Evolutionary conservation across 164 flowering plant genomes (phyloP).

Genomic region (Nelumbo lutea): DNA sequence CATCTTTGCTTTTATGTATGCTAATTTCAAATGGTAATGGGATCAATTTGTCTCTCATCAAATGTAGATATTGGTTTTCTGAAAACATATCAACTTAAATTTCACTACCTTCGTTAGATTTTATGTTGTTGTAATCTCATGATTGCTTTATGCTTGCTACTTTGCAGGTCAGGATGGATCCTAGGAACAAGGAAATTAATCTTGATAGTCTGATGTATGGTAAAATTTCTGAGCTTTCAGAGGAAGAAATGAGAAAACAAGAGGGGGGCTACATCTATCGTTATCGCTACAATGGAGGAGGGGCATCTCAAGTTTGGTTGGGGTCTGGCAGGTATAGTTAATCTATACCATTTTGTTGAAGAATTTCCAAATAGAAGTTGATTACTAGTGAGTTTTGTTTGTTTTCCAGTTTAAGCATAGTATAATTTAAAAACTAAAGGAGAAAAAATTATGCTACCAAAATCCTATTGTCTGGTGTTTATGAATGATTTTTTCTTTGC

Average conservation of each 20-base stretch:
- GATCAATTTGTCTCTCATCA: neutral
- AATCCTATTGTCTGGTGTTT: too few relatives aligned
- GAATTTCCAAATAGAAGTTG: too few relatives aligned
- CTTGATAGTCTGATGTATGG: slow-evolving; percentile 74
- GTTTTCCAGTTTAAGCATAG: too few relatives aligned
- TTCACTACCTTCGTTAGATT: neutral
- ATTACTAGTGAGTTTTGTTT: too few relatives aligned
- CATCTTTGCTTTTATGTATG: too few relatives aligned
- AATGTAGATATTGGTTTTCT: neutral
- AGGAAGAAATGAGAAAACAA: slow-evolving; percentile 80
- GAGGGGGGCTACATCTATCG: slow-evolving; percentile 89
- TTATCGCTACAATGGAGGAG: slow-evolving; percentile 93
- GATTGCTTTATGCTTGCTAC: neutral
- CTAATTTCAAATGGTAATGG: neutral
- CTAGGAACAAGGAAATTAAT: slow-evolving; percentile 80
- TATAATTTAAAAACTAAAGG: too few relatives aligned
- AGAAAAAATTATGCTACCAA: too few relatives aligned
- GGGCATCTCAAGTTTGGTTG: slow-evolving; percentile 98
- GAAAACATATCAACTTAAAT: neutral
- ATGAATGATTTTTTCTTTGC: too few relatives aligned
- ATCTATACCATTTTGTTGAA: too few relatives aligned
- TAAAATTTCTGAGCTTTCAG: slow-evolving; percentile 42
- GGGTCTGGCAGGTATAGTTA: slow-evolving; percentile 73
- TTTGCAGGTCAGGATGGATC: slow-evolving; percentile 88
- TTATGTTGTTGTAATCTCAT: neutral